These are phyloP conservation scores for Discostella stelligera DNA, from an alignment of 352 stramenopile genomes.

Conservation along the genomic window DNA sequence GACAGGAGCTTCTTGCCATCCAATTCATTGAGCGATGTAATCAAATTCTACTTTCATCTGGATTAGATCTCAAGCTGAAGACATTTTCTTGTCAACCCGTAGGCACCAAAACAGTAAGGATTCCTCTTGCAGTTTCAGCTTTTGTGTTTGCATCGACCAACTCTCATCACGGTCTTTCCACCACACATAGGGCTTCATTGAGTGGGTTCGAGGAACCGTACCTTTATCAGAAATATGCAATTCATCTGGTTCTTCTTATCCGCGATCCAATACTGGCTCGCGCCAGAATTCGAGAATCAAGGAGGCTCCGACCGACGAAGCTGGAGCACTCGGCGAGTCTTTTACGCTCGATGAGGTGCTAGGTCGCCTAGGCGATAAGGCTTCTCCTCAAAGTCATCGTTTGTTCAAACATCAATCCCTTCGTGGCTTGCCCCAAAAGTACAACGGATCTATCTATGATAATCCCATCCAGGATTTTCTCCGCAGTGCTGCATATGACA, in stretches of 20 bases:
- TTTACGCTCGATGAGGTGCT: conserved; percentile 4
- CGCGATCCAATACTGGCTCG: conserved; percentile 42
- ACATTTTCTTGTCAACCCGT: conserved; percentile 77
- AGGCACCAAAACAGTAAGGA: conserved; percentile 34
- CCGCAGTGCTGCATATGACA: conserved; percentile 64
- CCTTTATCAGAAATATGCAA: conserved; percentile 79
- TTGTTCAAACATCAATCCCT: conserved; percentile 76
- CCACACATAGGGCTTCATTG: conserved; percentile 72
- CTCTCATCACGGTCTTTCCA: not conserved
- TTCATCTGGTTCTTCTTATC: conserved; percentile 46
- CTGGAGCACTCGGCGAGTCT: conserved; percentile 15
- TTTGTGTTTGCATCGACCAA: conserved; percentile 2
- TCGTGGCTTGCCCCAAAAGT: conserved; percentile 30
- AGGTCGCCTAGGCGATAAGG: not conserved
- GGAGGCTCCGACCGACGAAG: conserved; percentile 15
- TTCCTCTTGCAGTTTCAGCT: not conserved
- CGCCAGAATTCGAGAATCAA: conserved; percentile 38
- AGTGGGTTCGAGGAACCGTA: conserved; percentile 79
- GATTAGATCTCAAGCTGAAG: conserved; percentile 78
- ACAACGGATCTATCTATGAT: conserved; percentile 29
- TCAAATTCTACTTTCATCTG: conserved; percentile 68
- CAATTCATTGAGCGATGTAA: conserved; percentile 79
- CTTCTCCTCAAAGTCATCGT: conserved; percentile 14
- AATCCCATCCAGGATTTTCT: conserved; percentile 83
- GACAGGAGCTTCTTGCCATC: conserved; percentile 79